phyloP scores from a whole-genome alignment of 495 filamentous ascomycete genomes.

The Penicillium bovifimosum region DNA sequence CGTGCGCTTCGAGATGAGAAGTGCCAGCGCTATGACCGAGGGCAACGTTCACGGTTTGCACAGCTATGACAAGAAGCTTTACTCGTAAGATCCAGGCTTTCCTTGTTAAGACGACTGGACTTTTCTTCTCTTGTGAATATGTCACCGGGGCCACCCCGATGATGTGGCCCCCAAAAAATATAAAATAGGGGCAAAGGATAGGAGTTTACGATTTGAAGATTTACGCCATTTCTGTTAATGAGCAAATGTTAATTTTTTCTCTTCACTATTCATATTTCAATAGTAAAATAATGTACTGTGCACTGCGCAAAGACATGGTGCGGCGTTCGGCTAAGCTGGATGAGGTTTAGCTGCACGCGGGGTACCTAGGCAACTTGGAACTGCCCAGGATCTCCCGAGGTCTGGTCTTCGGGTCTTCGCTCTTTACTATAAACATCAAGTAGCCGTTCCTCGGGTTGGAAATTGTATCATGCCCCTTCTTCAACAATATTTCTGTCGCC shows the following conservation, averaged over 20 bases:
- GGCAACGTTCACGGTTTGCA: conserved; percentile 94
- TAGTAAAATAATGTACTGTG: background rate
- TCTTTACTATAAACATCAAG: conserved; percentile 13
- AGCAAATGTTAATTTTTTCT: conserved; percentile 11
- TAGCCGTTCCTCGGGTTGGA: background rate
- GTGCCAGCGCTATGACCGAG: conserved; percentile 89
- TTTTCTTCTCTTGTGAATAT: conserved; percentile 22
- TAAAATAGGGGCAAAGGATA: conserved; percentile 33
- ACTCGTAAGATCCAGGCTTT: conserved; percentile 55
- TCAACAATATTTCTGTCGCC: background rate
- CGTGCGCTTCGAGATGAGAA: conserved; percentile 89
- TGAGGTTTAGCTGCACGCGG: conserved; percentile 20
- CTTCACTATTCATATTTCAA: background rate
- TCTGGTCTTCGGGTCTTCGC: conserved; percentile 1
- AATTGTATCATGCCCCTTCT: conserved; percentile 13
- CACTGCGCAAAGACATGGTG: conserved; percentile 14
- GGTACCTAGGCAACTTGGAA: conserved; percentile 11
- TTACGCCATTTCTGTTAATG: conserved; percentile 25
- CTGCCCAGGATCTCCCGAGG: conserved; percentile 24
- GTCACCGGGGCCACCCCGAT: conserved; percentile 24
- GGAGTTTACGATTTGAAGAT: conserved; percentile 28
- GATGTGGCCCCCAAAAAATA: conserved; percentile 34
- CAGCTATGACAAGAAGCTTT: conserved; percentile 99
- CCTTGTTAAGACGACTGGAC: conserved; percentile 11
- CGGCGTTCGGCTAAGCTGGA: conserved; percentile 15